A percentile compares a stretch with the other conserved stretches of the same genome.
phyloP scores from a whole-genome alignment of 371 early-diverging fungal genomes.

The Mucor racemosus region DNA sequence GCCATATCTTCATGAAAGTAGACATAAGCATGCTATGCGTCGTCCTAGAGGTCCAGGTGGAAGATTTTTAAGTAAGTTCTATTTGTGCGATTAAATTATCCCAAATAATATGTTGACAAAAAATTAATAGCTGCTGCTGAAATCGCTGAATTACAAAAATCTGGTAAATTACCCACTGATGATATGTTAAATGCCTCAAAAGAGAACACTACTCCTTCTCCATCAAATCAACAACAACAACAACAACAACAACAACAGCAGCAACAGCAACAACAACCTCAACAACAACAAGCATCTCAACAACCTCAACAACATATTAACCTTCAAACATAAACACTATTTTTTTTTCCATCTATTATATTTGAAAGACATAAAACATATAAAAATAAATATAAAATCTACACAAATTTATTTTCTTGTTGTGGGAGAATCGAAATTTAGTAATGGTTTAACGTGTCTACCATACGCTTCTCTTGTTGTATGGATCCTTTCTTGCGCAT shows the following conservation, averaged over 20 bases:
- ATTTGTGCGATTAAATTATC: background rate
- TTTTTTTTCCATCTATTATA: background rate
- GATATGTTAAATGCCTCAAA: slow-evolving; percentile 9
- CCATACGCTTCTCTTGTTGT: slow-evolving; percentile 42
- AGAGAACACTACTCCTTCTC: slow-evolving; percentile 16
- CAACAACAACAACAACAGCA: slow-evolving; percentile 15
- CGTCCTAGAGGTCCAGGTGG: slow-evolving; percentile 93
- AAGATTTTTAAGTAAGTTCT: slow-evolving; percentile 71
- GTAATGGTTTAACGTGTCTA: slow-evolving; percentile 51
- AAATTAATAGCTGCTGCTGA: slow-evolving; percentile 56
- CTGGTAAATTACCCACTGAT: slow-evolving; percentile 32
- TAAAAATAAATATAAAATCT: slow-evolving; percentile 6
- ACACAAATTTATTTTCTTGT: slow-evolving; percentile 14
- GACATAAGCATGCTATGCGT: slow-evolving; percentile 96
- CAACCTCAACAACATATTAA: slow-evolving; percentile 15
- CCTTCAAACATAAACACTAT: slow-evolving; percentile 13
- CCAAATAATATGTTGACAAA: background rate
- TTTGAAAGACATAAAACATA: slow-evolving; percentile 7
- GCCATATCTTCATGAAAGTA: slow-evolving; percentile 93
- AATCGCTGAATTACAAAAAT: slow-evolving; percentile 61
- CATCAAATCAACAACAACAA: slow-evolving; percentile 17
- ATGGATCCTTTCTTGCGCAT: slow-evolving; percentile 47
- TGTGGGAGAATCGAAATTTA: slow-evolving; percentile 37
- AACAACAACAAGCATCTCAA: background rate
- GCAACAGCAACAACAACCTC: slow-evolving; percentile 12